Evolutionary conservation across 192 early-diverging fungal species (phyloP), one percentile per base, ranked within the genome.

Genomic region (Backusella macrospora): DNA sequence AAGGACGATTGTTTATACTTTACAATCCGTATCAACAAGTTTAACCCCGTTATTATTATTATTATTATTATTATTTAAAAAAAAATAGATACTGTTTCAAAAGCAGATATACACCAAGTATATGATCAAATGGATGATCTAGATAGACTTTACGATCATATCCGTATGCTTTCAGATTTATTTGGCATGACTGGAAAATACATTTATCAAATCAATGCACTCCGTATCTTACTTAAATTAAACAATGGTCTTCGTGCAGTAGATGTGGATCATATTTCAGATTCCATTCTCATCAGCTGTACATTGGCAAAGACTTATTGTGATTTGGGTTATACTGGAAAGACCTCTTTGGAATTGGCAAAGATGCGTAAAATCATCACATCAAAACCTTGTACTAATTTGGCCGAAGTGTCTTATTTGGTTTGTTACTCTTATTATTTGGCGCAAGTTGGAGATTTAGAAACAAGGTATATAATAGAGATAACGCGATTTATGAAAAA

Each of bases 321-420:
- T 6, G 76, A 74, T 16, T 65, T 95, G 9, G 93, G 93, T 9
- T 93, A 95, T 76, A 89, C 92, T 5, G 92, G 91, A 3, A 91
- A 92, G 75, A 90, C 91, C 6, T 86, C 85, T 14, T 68, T 82
- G 16, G 86, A 89, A 3, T 82, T 91, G 38, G 70, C 78, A 21
- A 82, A 87, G 39, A 86, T 82, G 7, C 82, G 87, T 47, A 71
- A 13, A 15, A 81, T 81, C 18, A 43, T 85, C 14, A 74, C 82
- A 10, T 64, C 67, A 12, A 59, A 73, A 34, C 37, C 45, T 45
- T 74, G 76, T 16, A 45, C 45, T 0, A 47, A 70, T n/a, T 69
- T 84, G 15, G 75, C 70, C 2, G 63, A 81, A 29, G 49, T 85
- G 15, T 75, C 64, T 46, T 90, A 85, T 77, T 67, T 83, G 7